Base-by-base conservation (phyloP, 352 stramenopile genomes). In the Phytophthora pisi region DNA sequence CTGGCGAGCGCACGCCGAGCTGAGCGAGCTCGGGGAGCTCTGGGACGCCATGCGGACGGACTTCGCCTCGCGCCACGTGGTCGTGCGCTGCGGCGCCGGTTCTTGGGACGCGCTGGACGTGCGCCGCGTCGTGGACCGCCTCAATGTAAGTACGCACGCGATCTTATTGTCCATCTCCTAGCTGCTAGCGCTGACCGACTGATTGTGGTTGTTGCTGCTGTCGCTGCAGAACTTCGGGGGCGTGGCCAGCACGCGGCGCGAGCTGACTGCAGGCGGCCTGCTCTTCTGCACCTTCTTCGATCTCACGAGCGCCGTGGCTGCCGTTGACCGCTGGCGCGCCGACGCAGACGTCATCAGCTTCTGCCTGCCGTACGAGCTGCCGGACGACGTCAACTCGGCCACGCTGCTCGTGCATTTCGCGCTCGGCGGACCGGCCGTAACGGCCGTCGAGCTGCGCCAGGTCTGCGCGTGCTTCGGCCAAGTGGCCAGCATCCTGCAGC, bases 211-310 rank as follows among this genome's bases (percentile, higher is more conserved):
- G n/a, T 50, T 26, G 42, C 8, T 26, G 0, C 55, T 45, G n/a
- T 42, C 34, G 59, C 15, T 60, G 30, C 64, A 96, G 88, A 79
- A 70, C 34, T 92, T 88, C 61, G 88, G 88, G 0, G 70, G 60
- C n/a, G 42, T 94, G 13, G 86, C 83, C 1, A 74, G 70, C 3
- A 73, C 78, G 43, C 74, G 81, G 5, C 53, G 76, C 30, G 82
- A 90, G 20, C 74, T 94, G 38, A 77, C 77, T 3, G 46, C 24
- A 2, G 66, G 88, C 1, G 86, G 86, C 0, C 57, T 96, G 20
- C 63, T 96, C 8, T 90, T 94, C 53, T 89, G 78, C 61, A 93
- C 86, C 45, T 96, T 85, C 51, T 89, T 79, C 54, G 80, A 93
- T 60, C 76, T 92, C 20, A 79, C 83, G 51, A 80, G 75, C 43